Evolutionary conservation across 805 yeast genomes (phyloP), one percentile per base, ranked within the genome.

Genomic region (Saturnispora halmiae): DNA sequence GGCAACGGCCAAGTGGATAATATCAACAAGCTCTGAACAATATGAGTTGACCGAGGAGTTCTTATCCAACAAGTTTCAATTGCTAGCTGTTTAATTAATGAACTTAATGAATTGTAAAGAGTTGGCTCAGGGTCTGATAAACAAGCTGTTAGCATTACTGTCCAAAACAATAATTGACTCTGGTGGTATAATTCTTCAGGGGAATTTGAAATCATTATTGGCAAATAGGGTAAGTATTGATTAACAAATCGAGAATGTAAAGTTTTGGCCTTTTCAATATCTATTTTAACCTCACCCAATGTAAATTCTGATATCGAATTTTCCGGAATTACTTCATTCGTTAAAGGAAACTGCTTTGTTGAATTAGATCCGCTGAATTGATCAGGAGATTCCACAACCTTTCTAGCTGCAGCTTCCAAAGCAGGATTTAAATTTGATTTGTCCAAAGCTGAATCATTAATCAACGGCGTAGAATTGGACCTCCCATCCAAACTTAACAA

Each of bases 31-130:
- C 96, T 94, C 55, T 88, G 96, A 6, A 88, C 85, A 30, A 88
- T 88, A 58, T 88, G 95, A 0, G 96, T 84, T 2, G 95, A 83
- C 54, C 96, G 70, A 2, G 96, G 96, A 0, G 96, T 88, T 43
- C 88, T 67, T 36, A 87, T 76, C 94, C 95, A 85, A 61, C 95
- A 86, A 0, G 94, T 84, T 53, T 84, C 94, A 40, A 85, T 85
- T 0, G 95, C 95, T 49, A 87, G 64, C 53, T 84, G 92, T 53
- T 83, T 84, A 49, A 88, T 82, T 31, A 85, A 66, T 2, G 84
- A 75, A 13, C 92, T 81, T 34, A 87, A 64, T 22, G 81, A 70
- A 59, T 75, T 74, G 64, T 88, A 88, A 34, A 86, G 56, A 0
- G 82, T 70, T 3, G 96, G 95, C 36, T 83, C 90, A 0, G 94